These are phyloP conservation scores for Diaporthe ilicicola DNA, from an alignment of 2,329 filamentous ascomycete genomes.

Conservation along the genomic window DNA sequence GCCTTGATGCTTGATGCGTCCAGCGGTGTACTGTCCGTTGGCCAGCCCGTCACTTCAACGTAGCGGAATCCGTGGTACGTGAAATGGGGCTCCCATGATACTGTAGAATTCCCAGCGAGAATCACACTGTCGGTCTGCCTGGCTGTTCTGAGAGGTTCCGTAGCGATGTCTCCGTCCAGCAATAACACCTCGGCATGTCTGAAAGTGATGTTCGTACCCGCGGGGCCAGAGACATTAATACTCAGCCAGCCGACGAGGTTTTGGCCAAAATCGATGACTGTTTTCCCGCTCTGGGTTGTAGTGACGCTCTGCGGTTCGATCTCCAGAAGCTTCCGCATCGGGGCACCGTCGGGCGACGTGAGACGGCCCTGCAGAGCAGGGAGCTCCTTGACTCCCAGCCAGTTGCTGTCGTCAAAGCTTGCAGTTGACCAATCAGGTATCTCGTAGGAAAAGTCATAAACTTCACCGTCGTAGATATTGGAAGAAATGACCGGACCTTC, in stretches of 20 bases:
- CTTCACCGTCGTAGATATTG: conserved; percentile 1
- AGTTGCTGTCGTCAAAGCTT: background rate
- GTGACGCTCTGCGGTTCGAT: background rate
- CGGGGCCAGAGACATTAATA: background rate
- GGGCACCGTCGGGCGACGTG: background rate
- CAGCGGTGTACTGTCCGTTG: background rate
- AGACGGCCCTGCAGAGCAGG: background rate
- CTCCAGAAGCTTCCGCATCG: conserved; percentile 6
- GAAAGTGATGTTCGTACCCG: conserved; percentile 10
- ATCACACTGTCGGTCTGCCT: conserved; percentile 7
- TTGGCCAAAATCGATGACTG: conserved; percentile 1
- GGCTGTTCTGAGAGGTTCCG: conserved; percentile 3
- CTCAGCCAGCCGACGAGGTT: conserved; percentile 25
- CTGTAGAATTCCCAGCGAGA: background rate
- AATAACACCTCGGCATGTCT: conserved; percentile 13
- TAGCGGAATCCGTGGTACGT: conserved; percentile 13
- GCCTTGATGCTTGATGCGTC: conserved; percentile 14
- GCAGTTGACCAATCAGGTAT: conserved; percentile 1
- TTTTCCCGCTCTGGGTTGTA: background rate
- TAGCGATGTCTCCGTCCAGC: conserved; percentile 10
- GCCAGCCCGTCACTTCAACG: conserved; percentile 11
- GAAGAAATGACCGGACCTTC: background rate
- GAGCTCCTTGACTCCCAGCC: background rate
- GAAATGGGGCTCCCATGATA: conserved; percentile 8
- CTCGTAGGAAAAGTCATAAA: background rate